These are phyloP conservation scores for Zanthoxylum bungeanum DNA, from an alignment of 345 rosid species.

Conservation along the genomic window DNA sequence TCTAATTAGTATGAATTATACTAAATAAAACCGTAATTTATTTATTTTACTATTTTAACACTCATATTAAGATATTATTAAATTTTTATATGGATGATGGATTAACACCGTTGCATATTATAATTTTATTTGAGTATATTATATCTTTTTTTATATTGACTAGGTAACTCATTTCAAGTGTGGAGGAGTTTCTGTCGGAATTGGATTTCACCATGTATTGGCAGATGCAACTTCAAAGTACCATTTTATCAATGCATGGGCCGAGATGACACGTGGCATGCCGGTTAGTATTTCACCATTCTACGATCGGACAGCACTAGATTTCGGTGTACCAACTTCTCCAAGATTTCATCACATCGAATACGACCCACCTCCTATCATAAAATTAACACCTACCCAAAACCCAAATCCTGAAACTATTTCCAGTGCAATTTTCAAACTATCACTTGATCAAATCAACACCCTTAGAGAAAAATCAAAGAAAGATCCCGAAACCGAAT, in stretches of 20 bases:
- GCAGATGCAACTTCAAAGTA: constrained; percentile 16
- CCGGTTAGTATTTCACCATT: constrained; percentile 4
- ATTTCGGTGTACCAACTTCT: constrained; percentile 6
- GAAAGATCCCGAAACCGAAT: neutral
- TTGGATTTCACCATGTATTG: constrained; percentile 12
- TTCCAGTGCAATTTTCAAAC: constrained; percentile 14
- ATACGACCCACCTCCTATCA: constrained; percentile 33
- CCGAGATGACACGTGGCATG: constrained; percentile 17
- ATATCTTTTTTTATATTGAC: neutral
- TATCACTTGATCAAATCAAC: constrained; percentile 32
- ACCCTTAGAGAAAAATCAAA: constrained; percentile 24
- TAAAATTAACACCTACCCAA: constrained; percentile 21
- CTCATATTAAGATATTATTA: too few relatives aligned
- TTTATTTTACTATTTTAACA: too few relatives aligned
- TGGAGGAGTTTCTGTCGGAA: constrained; percentile 29
- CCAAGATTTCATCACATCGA: constrained; percentile 37
- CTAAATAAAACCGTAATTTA: too few relatives aligned
- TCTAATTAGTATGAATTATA: too few relatives aligned
- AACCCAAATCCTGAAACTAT: constrained; percentile 15
- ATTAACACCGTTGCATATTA: too few relatives aligned
- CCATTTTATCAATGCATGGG: constrained; percentile 31
- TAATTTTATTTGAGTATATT: too few relatives aligned
- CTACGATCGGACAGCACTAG: constrained; percentile 18
- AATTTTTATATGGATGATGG: too few relatives aligned
- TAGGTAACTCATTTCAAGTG: constrained; percentile 29